Evolutionary conservation across 805 yeast species (phyloP).

Genomic region (Metschnikowia kunwiensis): DNA sequence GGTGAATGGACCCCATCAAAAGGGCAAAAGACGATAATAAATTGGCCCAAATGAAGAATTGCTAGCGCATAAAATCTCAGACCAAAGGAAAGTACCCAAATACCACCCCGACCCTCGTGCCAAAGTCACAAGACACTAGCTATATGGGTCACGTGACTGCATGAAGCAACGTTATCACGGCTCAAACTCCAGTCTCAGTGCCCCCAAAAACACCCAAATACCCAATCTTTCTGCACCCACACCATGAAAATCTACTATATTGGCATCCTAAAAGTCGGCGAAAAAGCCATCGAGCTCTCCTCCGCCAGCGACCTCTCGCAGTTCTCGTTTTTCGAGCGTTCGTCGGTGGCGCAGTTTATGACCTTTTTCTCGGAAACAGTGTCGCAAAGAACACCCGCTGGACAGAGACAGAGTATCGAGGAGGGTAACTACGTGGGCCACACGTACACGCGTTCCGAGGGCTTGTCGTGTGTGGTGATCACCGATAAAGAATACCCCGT

Average conservation of each 20-base stretch:
- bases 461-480: slow-evolving; percentile 85
- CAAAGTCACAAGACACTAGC: no score
- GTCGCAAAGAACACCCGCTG: slow-evolving; percentile 79
- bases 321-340: slow-evolving; percentile 85
- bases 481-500: slow-evolving; percentile 96
- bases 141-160: neutral
- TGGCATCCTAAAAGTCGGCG: slow-evolving; percentile 73
- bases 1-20: no score
- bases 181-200: no score
- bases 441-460: slow-evolving; percentile 86
- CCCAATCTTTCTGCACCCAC: neutral
- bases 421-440: slow-evolving; percentile 91
- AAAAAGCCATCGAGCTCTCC: slow-evolving; percentile 70
- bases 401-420: slow-evolving; percentile 92
- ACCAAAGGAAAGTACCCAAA: no score
- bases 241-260: slow-evolving; percentile 87
- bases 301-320: slow-evolving; percentile 79
- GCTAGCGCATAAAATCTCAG: no score
- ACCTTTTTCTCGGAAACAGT: slow-evolving; percentile 90
- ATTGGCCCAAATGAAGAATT: no score
- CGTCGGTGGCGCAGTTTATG: slow-evolving; percentile 86
- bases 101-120: no score
- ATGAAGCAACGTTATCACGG: slow-evolving; percentile 1
- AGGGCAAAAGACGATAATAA: no score
- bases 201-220: neutral